Evolutionary conservation across 768 basidiomycete genomes (phyloP).

Genomic region (Boletus sp.): DNA sequence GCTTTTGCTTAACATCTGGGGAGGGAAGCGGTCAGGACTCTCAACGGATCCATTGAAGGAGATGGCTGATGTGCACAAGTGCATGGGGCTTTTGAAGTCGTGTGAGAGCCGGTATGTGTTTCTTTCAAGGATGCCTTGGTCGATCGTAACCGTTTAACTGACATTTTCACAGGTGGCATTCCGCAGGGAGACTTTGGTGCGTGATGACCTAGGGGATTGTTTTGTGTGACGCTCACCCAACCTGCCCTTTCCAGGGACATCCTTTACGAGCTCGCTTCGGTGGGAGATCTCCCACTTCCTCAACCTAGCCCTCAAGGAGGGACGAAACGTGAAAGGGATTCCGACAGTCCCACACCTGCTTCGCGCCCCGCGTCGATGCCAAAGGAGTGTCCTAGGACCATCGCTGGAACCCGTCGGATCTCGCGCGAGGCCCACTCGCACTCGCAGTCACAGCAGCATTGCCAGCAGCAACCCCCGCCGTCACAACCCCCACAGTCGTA

Average conservation of each 20-base stretch:
- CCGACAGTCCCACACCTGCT: slow-evolving; percentile 42
- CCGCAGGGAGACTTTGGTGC: slow-evolving; percentile 48
- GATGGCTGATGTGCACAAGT: slow-evolving; percentile 50
- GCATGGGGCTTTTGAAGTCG: slow-evolving; percentile 39
- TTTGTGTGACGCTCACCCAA: not conserved
- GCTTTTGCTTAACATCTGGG: slow-evolving; percentile 56
- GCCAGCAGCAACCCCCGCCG: slow-evolving; percentile 3
- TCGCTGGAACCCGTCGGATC: slow-evolving; percentile 37
- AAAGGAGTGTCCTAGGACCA: slow-evolving; percentile 22
- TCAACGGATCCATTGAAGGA: slow-evolving; percentile 41
- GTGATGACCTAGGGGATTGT: slow-evolving; percentile 8
- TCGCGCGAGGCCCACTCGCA: slow-evolving; percentile 22
- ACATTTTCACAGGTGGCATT: slow-evolving; percentile 39
- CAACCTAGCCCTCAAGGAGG: slow-evolving; percentile 46
- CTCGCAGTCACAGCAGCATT: slow-evolving; percentile 6
- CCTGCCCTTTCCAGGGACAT: slow-evolving; percentile 51
- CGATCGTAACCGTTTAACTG: not conserved
- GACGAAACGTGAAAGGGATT: slow-evolving; percentile 63
- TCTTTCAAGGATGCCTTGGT: not conserved
- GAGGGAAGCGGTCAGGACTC: slow-evolving; percentile 42
- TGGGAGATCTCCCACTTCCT: slow-evolving; percentile 68
- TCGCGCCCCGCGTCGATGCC: not conserved
- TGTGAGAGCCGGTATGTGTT: slow-evolving; percentile 35
- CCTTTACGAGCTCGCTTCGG: slow-evolving; percentile 66
- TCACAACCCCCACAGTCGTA: slow-evolving; percentile 19